Percentiles rank a stretch among this genome's conserved stretches.
These are phyloP conservation scores for Astrocystis sublimbata DNA, from an alignment of 495 filamentous ascomycete species.

Conservation along the genomic window DNA sequence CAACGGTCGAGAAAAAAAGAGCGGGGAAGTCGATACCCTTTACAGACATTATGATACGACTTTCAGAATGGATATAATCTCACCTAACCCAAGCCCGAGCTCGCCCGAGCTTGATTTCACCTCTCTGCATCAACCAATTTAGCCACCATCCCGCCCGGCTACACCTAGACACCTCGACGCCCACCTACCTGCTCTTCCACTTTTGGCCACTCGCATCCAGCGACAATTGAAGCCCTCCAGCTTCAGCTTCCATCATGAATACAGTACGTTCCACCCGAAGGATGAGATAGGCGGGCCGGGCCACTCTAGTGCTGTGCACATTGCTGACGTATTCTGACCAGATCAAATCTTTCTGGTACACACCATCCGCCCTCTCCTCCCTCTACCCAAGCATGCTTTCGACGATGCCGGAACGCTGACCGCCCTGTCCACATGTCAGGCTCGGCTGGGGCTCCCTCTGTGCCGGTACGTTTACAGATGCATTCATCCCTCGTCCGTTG, in stretches of 20 bases:
- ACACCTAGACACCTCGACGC: not conserved
- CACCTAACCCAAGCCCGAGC: conserved; percentile 22
- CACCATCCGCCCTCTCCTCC: not conserved
- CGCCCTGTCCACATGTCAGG: conserved; percentile 44
- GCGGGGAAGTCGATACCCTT: not conserved
- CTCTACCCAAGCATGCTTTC: not conserved
- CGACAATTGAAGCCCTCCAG: not conserved
- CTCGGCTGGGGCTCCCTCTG: conserved; percentile 85
- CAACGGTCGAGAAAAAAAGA: conserved; percentile 1
- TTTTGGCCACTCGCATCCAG: not conserved
- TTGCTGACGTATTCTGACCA: conserved; percentile 33
- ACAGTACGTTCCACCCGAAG: conserved; percentile 25
- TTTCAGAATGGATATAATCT: conserved; percentile 15
- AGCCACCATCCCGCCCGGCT: not conserved
- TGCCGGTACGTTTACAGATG: conserved; percentile 64
- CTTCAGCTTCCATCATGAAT: conserved; percentile 30
- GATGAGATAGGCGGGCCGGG: not conserved
- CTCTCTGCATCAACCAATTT: not conserved
- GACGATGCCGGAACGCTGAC: conserved; percentile 1
- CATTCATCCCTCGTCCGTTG: not conserved
- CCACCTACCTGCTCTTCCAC: not conserved
- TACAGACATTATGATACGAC: conserved; percentile 12
- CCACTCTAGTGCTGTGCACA: conserved; percentile 6
- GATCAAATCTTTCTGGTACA: conserved; percentile 65
- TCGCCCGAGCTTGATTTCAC: not conserved